Evolutionary conservation across 345 rosid species (phyloP), one percentile per base, ranked within the genome.

Genomic region (Syzygium jambos): DNA sequence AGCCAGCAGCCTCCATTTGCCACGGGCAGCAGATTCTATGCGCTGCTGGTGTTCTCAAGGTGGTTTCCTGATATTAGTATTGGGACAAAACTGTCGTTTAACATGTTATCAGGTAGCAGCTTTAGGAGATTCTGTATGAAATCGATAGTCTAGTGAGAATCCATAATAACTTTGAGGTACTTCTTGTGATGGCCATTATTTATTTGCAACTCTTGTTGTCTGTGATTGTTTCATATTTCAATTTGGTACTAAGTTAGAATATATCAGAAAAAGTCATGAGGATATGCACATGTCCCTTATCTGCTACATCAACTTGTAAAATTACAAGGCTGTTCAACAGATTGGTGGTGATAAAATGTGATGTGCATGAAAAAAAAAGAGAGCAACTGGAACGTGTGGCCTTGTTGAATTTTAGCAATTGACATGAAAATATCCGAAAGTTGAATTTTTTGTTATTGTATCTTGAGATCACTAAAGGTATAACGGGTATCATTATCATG

Each of bases 21-120:
- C 98, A 95, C 51, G 98, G 98, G 17, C 99, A 96, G 88, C 99
- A 94, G 93, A 94, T 97, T 91, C 90, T 97, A 84, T 94, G 98
- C 46, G 97, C 98, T 87, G 98, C 98, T n/a, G 98, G 93, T 87
- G 95, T 95, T 90, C 94, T 94, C 19, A 94, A 97, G 98, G 98
- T 94, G 89, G 46, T 53, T 86, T 43, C 27, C 84, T 61, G 46
- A 59, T 17, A 78, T 80, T 86, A 25, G 23, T 78, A 54, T 7
- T 10, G 77, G 51, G 2, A 34, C 46, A 22, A 34, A 52, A 30
- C 25, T 84, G 49, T 55, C 46, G 46, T 34, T 41, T 17, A 34
- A 34, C 46, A 34, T 68, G 46, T 30, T 34, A 17, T 68, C 23
- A 7, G 17, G 73, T n/a, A 61, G 73, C 34, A 61, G 34, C 17